These are phyloP conservation scores for Paramecium caudatum DNA, from an alignment of 73 alveolate genomes.

Conservation along the genomic window DNA sequence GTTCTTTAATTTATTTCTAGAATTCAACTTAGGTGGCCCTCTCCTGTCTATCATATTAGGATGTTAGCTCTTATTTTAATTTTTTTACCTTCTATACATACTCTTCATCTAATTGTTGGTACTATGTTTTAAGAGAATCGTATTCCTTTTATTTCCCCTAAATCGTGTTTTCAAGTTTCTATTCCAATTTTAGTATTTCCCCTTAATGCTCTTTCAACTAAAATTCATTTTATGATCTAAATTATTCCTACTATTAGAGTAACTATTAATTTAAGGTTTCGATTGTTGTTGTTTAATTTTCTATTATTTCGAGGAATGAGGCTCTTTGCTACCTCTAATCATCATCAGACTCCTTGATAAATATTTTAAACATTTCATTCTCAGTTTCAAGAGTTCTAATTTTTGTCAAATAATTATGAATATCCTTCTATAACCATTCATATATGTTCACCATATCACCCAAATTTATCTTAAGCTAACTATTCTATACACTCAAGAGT, in stretches of 20 bases:
- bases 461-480: neutral
- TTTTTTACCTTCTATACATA: conserved; percentile 4
- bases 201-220: neutral
- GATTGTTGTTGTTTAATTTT: too few relatives aligned
- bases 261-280: too few relatives aligned
- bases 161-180: neutral
- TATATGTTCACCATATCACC: conserved; percentile 24
- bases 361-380: conserved; percentile 27
- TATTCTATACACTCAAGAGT: neutral
- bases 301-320: too few relatives aligned
- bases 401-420: neutral
- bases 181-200: neutral
- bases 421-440: conserved; percentile 49
- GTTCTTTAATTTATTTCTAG: neutral
- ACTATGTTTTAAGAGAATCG: neutral
- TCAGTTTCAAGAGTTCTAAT: conserved; percentile 1
- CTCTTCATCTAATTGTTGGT: conserved; percentile 27
- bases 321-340: too few relatives aligned
- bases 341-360: neutral
- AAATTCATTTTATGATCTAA: neutral
- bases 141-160: neutral
- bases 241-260: conserved; percentile 7
- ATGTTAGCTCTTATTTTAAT: neutral
- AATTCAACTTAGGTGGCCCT: conserved; percentile 6
- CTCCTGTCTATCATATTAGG: conserved; percentile 3